phyloP scores from a whole-genome alignment of 345 rosid species.

The Bruguiera gymnorhiza region DNA sequence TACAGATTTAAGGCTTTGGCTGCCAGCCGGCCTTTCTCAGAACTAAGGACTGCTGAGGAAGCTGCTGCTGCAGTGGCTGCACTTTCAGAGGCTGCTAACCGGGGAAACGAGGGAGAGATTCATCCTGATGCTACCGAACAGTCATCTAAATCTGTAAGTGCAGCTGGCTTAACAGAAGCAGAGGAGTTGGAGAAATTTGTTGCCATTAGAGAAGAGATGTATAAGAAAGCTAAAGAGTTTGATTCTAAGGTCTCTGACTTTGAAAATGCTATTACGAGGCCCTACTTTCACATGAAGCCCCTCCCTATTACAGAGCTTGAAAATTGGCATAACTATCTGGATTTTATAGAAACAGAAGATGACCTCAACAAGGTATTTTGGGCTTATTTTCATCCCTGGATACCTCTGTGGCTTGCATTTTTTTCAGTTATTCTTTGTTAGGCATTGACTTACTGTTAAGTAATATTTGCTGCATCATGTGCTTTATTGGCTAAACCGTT shows the following conservation, averaged over 20 bases:
- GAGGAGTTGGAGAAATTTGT: conserved; percentile 93
- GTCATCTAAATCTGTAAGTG: conserved; percentile 58
- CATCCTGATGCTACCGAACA: conserved; percentile 53
- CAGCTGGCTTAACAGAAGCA: conserved; percentile 75
- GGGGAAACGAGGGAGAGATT: conserved; percentile 52
- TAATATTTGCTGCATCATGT: conserved; percentile 91
- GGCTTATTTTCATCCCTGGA: conserved; percentile 40
- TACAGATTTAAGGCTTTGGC: conserved; percentile 84
- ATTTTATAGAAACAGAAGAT: conserved; percentile 73
- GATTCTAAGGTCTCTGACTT: conserved; percentile 86
- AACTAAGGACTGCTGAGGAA: conserved; percentile 76
- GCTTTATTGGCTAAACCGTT: conserved; percentile 95
- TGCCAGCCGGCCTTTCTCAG: conserved; percentile 73
- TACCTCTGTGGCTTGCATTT: conserved; percentile 42
- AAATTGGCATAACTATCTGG: conserved; percentile 93
- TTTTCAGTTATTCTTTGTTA: conserved; percentile 51
- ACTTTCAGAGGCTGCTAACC: conserved; percentile 44
- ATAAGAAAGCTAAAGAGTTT: conserved; percentile 91
- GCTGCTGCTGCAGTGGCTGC: conserved; percentile 24
- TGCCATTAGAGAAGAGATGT: conserved; percentile 78
- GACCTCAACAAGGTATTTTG: conserved; percentile 85
- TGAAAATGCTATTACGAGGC: conserved; percentile 95
- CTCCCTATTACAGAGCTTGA: conserved; percentile 86
- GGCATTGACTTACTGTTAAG: conserved; percentile 77
- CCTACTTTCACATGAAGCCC: conserved; percentile 94